Conservation (phyloP, 306 rosid genomes). For the Prunus mume region DNA sequence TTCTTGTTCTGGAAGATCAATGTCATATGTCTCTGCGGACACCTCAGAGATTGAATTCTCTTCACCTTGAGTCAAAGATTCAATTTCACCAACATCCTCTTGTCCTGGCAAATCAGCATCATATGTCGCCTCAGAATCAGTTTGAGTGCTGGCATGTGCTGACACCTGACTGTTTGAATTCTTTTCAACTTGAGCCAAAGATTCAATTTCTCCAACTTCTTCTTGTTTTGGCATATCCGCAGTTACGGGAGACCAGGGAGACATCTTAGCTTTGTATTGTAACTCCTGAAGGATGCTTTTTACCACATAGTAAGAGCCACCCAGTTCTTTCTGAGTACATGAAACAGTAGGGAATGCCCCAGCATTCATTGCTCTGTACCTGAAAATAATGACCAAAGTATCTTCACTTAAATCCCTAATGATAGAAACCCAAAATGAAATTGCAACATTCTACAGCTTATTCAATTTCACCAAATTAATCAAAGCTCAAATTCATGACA, state of each 20-base stretch:
- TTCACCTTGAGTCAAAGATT: constrained; percentile 12
- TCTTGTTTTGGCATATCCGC: constrained; percentile 6
- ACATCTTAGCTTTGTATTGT: constrained; percentile 34
- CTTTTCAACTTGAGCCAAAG: constrained; percentile 12
- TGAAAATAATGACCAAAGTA: constrained; percentile 16
- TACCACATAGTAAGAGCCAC: constrained; percentile 53
- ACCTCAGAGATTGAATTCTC: constrained; percentile 18
- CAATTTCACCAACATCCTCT: constrained; percentile 1
- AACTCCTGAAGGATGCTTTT: constrained; percentile 57
- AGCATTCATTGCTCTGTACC: constrained; percentile 53
- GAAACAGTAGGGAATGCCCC: constrained; percentile 49
- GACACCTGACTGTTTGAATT: constrained; percentile 18
- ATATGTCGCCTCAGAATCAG: constrained; percentile 15
- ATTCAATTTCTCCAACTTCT: constrained; percentile 2
- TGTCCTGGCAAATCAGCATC: constrained; percentile 13
- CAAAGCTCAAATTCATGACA: background rate
- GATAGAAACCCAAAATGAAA: background rate
- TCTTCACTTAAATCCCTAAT: background rate
- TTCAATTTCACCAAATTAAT: background rate
- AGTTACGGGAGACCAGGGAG: constrained; percentile 11
- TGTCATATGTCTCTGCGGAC: constrained; percentile 13
- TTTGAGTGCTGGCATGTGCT: constrained; percentile 11
- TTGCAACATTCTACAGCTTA: background rate
- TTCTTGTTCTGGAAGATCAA: constrained; percentile 14
- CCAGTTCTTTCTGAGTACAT: constrained; percentile 39